These are phyloP conservation scores for Lolium perenne DNA, from an alignment of 176 grass and related monocot species.

Conservation along the genomic window DNA sequence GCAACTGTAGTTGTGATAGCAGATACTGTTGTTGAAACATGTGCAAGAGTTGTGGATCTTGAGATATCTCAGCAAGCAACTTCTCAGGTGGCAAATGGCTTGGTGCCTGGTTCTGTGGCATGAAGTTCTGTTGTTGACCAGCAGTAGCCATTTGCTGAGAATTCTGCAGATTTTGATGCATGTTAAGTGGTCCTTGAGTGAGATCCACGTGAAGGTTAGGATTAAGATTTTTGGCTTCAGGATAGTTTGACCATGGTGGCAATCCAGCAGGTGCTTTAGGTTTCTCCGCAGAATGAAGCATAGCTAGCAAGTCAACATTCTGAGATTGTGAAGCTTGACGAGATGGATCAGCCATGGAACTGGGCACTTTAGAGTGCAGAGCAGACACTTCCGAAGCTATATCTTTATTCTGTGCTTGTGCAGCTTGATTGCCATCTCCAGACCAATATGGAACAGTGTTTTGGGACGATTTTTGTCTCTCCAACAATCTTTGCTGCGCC, in stretches of 20 bases:
- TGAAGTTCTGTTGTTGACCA: constrained; percentile 65
- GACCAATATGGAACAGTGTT: constrained; percentile 76
- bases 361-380: constrained; percentile 70
- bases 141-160: constrained; percentile 61
- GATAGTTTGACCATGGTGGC: constrained; percentile 62
- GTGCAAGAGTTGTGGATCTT: constrained; percentile 78
- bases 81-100: constrained; percentile 70
- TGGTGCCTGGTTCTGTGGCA: constrained; percentile 54
- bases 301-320: constrained; percentile 83
- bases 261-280: constrained; percentile 55
- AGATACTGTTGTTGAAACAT: constrained; percentile 92
- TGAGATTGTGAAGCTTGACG: constrained; percentile 59
- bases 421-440: constrained; percentile 52
- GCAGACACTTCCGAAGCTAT: constrained; percentile 50
- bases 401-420: constrained; percentile 57
- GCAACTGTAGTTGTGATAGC: constrained; percentile 81
- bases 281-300: constrained; percentile 83
- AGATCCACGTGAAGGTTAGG: constrained; percentile 46
- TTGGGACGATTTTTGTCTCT: constrained; percentile 76
- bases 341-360: constrained; percentile 58
- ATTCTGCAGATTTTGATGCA: constrained; percentile 66
- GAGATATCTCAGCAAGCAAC: constrained; percentile 68
- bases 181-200: constrained; percentile 53
- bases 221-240: constrained; percentile 60
- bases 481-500: constrained; percentile 78